Base-by-base conservation (phyloP, 1,284 basidiomycete genomes). In the Chondrostereum purpureum region DNA sequence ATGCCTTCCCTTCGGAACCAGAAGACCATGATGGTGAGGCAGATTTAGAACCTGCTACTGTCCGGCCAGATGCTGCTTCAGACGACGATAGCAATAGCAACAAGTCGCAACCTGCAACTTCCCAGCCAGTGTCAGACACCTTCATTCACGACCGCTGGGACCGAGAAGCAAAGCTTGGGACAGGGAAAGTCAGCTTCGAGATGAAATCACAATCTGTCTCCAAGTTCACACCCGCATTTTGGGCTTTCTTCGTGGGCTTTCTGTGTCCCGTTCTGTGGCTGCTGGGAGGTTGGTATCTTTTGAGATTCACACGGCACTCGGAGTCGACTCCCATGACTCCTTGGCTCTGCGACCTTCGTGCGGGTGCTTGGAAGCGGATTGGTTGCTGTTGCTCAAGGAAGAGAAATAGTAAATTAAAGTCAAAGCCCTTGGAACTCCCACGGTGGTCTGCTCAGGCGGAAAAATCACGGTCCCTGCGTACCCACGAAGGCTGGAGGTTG, bases 191-290 rank as follows among this genome's bases (percentile, higher is more conserved):
- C 38, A 55, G 52, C 18, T 61, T 58, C 53, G 61, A 42, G 13
- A 61, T 63, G 39, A 51, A 49, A 12, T 51, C 56, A 41, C 55
- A 55, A 51, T 27, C 59, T 10, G n/a, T n/a, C n/a, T 48, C 48
- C 13, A 34, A 45, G 2, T 52, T 56, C 24, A 78, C 69, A 2
- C 72, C 73, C 2, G 69, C 80, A 14, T 74, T 73, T 55, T 70
- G 80, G 55, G 63, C 83, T 10, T 86, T 86, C 62, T 86, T 80
- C 78, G 49, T 79, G 0, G 83, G 83, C 1, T 86, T 86, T 52
- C 46, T 83, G 34, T 69, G 74, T 62, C 62, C 83, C 58, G 43
- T 84, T 61, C 70, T 86, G 57, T 86, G 83, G 83, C 69, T 86
- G 27, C 68, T 86, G 12, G 83, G 83, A 0, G 83, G 83, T 2